These are phyloP conservation scores for Colletotrichum liriopes DNA, from an alignment of 2,329 filamentous ascomycete species.

Conservation along the genomic window DNA sequence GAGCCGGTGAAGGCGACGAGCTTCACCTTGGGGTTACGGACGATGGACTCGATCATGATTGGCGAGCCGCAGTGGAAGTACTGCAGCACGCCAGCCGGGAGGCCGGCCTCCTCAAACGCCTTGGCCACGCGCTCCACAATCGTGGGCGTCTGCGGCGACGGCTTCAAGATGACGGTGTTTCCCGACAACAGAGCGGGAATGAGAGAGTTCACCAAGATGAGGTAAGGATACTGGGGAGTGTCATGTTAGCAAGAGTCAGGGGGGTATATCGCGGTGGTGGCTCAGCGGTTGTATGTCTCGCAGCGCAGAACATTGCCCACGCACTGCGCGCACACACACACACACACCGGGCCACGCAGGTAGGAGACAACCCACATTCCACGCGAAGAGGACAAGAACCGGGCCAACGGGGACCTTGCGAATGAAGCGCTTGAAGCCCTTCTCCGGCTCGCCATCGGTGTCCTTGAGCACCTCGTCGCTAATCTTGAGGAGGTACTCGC, in stretches of 20 bases:
- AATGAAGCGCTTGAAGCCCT: slow-evolving; percentile 92
- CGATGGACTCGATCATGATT: slow-evolving; percentile 81
- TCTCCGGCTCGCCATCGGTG: slow-evolving; percentile 85
- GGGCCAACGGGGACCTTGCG: slow-evolving; percentile 90
- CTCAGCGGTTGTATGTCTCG: slow-evolving; percentile 17
- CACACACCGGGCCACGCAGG: slow-evolving; percentile 2
- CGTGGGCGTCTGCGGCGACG: slow-evolving; percentile 94
- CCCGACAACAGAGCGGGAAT: slow-evolving; percentile 92
- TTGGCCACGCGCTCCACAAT: slow-evolving; percentile 87
- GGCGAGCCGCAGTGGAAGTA: slow-evolving; percentile 92
- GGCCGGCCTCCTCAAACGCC: slow-evolving; percentile 84
- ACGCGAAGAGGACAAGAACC: slow-evolving; percentile 91
- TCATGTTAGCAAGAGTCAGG: slow-evolving; percentile 36
- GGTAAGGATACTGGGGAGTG: slow-evolving; percentile 84
- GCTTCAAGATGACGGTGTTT: slow-evolving; percentile 94
- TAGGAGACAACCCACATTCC: slow-evolving; percentile 80
- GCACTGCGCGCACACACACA: background rate
- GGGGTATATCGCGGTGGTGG: slow-evolving; percentile 1
- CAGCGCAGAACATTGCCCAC: background rate
- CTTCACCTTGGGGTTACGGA: slow-evolving; percentile 82
- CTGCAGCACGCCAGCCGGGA: slow-evolving; percentile 88
- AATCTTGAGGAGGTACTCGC: slow-evolving; percentile 88
- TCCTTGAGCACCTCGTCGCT: slow-evolving; percentile 84
- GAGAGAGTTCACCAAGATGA: slow-evolving; percentile 93
- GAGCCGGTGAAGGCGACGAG: slow-evolving; percentile 96